Evolutionary conservation across 106 monocot genomes (phyloP).

Genomic region (Allium sativum): DNA sequence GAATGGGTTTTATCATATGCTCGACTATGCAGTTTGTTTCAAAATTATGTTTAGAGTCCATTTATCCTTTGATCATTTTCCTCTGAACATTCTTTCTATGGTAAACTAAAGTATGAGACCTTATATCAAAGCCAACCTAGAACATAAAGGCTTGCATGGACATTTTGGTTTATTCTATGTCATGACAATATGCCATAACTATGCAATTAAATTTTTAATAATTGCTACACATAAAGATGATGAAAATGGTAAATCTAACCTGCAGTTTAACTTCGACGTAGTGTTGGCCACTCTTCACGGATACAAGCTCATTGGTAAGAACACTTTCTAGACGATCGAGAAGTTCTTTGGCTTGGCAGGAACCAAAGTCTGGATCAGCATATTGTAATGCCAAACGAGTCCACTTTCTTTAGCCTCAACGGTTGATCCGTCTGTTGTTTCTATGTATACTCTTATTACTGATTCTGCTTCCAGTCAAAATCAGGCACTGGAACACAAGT

Average conservation of each 20-base stretch:
- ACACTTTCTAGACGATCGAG: conserved; percentile 48
- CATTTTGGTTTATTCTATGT: too few relatives aligned
- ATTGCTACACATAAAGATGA: too few relatives aligned
- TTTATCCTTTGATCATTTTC: neutral
- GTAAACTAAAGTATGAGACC: neutral
- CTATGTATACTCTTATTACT: conserved; percentile 42
- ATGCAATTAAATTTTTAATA: too few relatives aligned
- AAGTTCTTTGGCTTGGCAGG: conserved; percentile 56
- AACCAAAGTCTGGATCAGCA: conserved; percentile 47
- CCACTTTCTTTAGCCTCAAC: conserved; percentile 39
- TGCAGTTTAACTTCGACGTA: conserved; percentile 24
- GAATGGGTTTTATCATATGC: neutral
- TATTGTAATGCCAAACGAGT: conserved; percentile 47
- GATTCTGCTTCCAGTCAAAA: conserved; percentile 44
- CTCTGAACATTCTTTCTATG: neutral
- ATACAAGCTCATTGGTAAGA: conserved; percentile 43
- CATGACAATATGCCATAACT: too few relatives aligned
- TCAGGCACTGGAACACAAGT: conserved; percentile 26
- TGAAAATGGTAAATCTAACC: neutral
- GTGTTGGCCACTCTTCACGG: conserved; percentile 43
- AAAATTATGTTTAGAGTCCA: neutral
- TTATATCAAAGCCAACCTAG: too few relatives aligned
- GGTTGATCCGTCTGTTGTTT: conserved; percentile 45
- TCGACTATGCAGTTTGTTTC: neutral
- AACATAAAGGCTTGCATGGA: too few relatives aligned